Percentiles rank a stretch among this genome's conserved stretches.
Conservation (phyloP, 495 filamentous ascomycete species). For the Pyronema omphalodes region DNA sequence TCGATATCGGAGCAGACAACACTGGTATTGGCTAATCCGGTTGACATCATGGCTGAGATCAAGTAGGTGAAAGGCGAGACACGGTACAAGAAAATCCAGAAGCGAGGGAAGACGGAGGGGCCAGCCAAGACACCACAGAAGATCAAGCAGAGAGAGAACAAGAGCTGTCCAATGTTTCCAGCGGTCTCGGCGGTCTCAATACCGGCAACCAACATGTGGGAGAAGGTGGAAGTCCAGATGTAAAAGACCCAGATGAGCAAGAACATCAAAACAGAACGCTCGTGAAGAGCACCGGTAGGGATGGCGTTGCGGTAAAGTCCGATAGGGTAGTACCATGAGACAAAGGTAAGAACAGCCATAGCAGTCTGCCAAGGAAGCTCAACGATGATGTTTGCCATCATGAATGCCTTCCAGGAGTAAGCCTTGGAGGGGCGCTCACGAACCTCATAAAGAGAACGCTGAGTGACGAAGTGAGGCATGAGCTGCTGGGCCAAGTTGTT, state of each 20-base stretch:
- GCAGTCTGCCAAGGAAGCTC: conserved; percentile 56
- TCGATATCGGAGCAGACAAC: conserved; percentile 38
- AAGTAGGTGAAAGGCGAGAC: conserved; percentile 48
- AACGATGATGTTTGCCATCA: conserved; percentile 45
- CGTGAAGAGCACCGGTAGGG: conserved; percentile 44
- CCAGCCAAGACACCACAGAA: conserved; percentile 52
- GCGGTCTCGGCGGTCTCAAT: conserved; percentile 54
- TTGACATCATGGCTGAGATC: conserved; percentile 37
- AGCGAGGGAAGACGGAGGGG: conserved; percentile 34
- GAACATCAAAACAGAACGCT: conserved; percentile 27
- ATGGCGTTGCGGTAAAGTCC: conserved; percentile 23
- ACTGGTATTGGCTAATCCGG: conserved; percentile 34
- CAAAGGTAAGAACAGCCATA: conserved; percentile 39
- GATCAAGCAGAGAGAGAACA: conserved; percentile 42
- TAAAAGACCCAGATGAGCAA: conserved; percentile 43
- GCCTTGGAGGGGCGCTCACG: conserved; percentile 52
- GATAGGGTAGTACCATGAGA: conserved; percentile 45
- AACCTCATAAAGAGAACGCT: conserved; percentile 50
- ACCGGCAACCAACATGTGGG: conserved; percentile 53
- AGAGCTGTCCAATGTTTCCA: conserved; percentile 41
- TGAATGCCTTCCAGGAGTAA: conserved; percentile 57
- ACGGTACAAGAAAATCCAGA: conserved; percentile 58
- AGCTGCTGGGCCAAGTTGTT: conserved; percentile 61
- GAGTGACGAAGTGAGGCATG: conserved; percentile 57
- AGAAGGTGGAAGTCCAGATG: conserved; percentile 52